A percentile compares a stretch with the other conserved stretches of the same genome.
Evolutionary conservation across 306 rosid species (phyloP).

Genomic region (Lupinus albus): DNA sequence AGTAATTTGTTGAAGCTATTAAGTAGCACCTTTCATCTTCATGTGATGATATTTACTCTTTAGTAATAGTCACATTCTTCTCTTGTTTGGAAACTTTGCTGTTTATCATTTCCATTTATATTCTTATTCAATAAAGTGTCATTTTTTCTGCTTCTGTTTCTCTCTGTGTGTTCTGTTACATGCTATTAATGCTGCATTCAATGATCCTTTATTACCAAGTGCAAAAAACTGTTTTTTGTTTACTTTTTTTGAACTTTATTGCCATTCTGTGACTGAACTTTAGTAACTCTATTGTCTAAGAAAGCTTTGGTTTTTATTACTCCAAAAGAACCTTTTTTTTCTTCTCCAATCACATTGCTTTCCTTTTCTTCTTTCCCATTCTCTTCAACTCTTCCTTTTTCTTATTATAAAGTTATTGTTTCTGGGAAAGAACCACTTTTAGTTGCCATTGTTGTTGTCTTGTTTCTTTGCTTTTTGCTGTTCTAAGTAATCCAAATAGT

Average conservation of each 20-base stretch:
- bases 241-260: not conserved
- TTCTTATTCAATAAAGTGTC: not conserved
- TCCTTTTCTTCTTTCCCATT: slow-evolving; percentile 28
- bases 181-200: slow-evolving; percentile 40
- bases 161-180: not conserved
- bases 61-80: too few relatives aligned
- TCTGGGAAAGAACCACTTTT: not conserved
- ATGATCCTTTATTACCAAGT: not conserved
- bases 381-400: slow-evolving; percentile 27
- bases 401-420: not conserved
- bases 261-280: slow-evolving; percentile 23
- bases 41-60: too few relatives aligned
- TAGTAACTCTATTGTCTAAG: not conserved
- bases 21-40: too few relatives aligned
- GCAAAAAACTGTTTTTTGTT: too few relatives aligned
- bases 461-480: slow-evolving; percentile 1
- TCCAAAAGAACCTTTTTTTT: too few relatives aligned
- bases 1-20: too few relatives aligned
- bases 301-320: not conserved
- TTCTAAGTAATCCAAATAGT: not conserved
- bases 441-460: not conserved
- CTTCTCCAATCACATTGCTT: too few relatives aligned
- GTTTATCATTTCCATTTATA: not conserved
- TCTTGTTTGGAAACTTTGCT: slow-evolving; percentile 1
- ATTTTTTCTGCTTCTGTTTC: not conserved